Base-by-base conservation (phyloP, 257 asterid genomes). In the Thymus quinquecostatus region DNA sequence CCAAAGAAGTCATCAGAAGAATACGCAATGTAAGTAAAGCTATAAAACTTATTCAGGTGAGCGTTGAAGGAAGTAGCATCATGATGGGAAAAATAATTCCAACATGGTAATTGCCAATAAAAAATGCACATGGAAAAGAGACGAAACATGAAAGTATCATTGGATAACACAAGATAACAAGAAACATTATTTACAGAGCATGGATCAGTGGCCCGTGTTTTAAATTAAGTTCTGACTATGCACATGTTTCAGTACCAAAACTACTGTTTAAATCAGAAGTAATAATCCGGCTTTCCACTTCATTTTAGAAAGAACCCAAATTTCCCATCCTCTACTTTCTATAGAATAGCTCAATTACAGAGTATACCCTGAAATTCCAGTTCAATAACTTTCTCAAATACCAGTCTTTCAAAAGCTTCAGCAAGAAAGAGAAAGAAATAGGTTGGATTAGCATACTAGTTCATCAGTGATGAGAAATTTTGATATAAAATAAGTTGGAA, bases 81-180 rank as follows among this genome's bases (percentile, higher is more conserved):
- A 69, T 10, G 55, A 13, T 58, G 58, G 62, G 55, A 33, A 13
- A 53, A 9, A 36, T 48, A 10, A n/a, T 65, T 59, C 51, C 21
- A 56, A 56, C 69, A 65, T 8, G 69, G 77, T 55, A 67, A 34
- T 47, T 73, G 45, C 71, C 66, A 66, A 81, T 21, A 1, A 38
- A 5, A 54, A 33, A 70, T 44, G 64, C 41, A 58, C 5, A 50
- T 65, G 55, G 60, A 54, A 72, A 55, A 49, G 43, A 57, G 27
- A 57, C 11, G 11, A 57, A 10, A 30, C 10, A 57, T 30, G 11
- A 57, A 10, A 30, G 9, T 32, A 57, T 38, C 50, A 38, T 62
- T 34, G 13, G 28, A 50, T 60, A 53, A 36, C 44, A 62, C 40
- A 48, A 3, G 29, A 66, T 48, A 44, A 36, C 44, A 41, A 65